These are phyloP conservation scores for Sanghuangporus sanghuang DNA, from an alignment of 1,284 basidiomycete genomes.

Conservation along the genomic window DNA sequence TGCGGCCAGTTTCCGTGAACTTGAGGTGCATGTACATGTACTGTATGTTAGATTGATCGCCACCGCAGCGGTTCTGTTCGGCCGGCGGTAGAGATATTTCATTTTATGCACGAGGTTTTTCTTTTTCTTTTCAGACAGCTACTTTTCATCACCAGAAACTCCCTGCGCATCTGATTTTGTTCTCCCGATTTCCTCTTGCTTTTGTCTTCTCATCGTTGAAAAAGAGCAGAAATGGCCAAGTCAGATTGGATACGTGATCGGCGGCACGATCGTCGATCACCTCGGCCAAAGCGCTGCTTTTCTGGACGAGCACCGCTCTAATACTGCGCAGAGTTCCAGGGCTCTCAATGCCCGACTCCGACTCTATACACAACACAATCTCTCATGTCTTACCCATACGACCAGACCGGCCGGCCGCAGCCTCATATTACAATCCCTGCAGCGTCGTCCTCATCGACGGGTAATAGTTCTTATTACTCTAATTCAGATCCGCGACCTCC, in stretches of 20 bases:
- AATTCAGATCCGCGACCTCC: background rate
- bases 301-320: background rate
- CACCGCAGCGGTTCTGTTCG: background rate
- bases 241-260: background rate
- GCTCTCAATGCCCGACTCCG: background rate
- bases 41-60: background rate
- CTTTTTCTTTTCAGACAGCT: background rate
- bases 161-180: background rate
- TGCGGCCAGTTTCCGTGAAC: background rate
- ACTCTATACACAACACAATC: background rate
- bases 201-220: background rate
- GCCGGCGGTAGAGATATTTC: background rate
- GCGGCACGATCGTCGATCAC: background rate
- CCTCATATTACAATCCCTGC: slow-evolving; percentile 4
- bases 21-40: background rate
- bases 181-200: background rate
- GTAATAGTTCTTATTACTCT: no score
- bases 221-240: background rate
- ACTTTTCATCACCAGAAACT: background rate
- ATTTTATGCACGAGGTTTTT: background rate
- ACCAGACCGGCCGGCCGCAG: slow-evolving; percentile 1
- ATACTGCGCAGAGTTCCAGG: background rate
- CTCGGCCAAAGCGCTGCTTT: slow-evolving; percentile 1
- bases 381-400: background rate
- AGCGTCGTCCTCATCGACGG: no score